Evolutionary conservation across 225 moss, liverwort and hornwort genomes (phyloP), one percentile per base, ranked within the genome.

Genomic region (Sphagnum contortum): DNA sequence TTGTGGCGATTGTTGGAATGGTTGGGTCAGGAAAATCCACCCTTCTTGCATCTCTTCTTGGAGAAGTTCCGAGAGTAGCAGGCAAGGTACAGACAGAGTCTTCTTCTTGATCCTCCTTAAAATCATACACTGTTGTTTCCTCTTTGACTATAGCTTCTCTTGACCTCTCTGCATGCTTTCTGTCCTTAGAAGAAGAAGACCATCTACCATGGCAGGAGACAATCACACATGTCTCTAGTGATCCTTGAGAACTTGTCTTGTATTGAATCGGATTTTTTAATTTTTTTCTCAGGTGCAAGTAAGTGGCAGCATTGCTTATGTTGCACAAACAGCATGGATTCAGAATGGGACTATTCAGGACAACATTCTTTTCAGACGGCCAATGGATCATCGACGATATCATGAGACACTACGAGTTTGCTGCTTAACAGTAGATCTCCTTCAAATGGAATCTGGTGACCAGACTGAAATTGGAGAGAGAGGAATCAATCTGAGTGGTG

Each of bases 21-120:
- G 87, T 83, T 45, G 88, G 88, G 14, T 73, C 84, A 2, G 84
- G 83, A 14, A 84, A 88, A 51, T 77, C 88, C 0, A 71, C 81
- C 10, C 71, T 88, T 1, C 64, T 81, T 2, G 73, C 76, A 47
- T 72, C 79, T 12, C 55, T 88, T 9, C 77, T 88, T 3, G 88
- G 88, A 51, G 84, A 84, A 62, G 81, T 81, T 73, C 76, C 70
- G 47, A 84, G 79, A 73, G 49, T 77, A 12, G 61, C 56, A 45
- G 88, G 88, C 52, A 68, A 53, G 51, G 88, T 84, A 29, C 29
- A 29, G 29, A 29, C 29, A 29, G 29, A 29, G 29, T 29, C 29
- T 29, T 29, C 29, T 29, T 29, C 29, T 29, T 29, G 29, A 29
- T 29, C 29, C 29, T 29, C 29, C 29, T 29, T 29, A 1, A 29